phyloP scores from a whole-genome alignment of 108 stramenopile genomes.

The Aurantiochytrium sp. region DNA sequence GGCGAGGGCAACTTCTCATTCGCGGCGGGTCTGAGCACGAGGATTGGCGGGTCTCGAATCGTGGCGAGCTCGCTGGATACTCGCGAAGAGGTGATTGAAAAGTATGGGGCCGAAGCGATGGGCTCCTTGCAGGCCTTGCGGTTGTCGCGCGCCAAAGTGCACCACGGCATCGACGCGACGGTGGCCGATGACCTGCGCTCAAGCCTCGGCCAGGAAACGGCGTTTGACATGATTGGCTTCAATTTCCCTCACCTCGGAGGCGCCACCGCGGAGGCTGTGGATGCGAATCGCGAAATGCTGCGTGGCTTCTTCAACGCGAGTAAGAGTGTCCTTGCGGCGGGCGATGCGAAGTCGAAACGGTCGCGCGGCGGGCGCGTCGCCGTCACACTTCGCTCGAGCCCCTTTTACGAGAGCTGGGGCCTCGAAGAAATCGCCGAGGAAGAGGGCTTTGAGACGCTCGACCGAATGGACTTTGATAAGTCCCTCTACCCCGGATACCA shows the following conservation, averaged over 20 bases:
- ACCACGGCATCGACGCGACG: background rate
- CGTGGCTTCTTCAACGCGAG: background rate
- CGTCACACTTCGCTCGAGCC: background rate
- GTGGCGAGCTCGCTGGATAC: background rate
- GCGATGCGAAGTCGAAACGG: background rate
- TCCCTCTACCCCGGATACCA: background rate
- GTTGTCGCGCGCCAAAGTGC: background rate
- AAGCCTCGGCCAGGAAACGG: background rate
- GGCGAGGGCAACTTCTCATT: conserved; percentile 1
- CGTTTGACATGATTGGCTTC: background rate
- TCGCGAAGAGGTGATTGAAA: background rate
- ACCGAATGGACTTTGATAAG: background rate
- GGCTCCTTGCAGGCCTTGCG: background rate
- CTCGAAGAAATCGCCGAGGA: background rate
- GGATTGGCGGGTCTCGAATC: background rate
- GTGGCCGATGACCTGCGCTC: background rate
- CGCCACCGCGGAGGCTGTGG: background rate
- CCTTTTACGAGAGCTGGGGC: conserved; percentile 9
- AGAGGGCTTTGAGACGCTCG: background rate
- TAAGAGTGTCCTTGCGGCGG: background rate
- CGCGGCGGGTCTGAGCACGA: background rate
- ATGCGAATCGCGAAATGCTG: background rate
- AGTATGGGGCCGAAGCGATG: background rate
- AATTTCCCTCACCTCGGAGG: conserved; percentile 8
- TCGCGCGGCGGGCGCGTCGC: background rate